Percentiles rank a stretch among this genome's conserved stretches.
phyloP scores from a whole-genome alignment of 2,329 filamentous ascomycete species.

The Cordyceps militaris region DNA sequence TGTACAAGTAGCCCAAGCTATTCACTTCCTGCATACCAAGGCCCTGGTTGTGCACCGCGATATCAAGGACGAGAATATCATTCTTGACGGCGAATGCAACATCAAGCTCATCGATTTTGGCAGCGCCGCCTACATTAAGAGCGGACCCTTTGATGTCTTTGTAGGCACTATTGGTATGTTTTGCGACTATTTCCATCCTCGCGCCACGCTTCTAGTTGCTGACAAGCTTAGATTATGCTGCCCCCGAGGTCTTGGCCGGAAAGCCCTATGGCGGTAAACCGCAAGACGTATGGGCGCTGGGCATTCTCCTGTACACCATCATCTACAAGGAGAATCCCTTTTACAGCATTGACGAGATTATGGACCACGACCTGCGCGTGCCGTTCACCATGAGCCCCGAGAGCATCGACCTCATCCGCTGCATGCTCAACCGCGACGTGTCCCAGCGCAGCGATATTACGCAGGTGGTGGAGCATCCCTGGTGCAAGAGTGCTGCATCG shows the following conservation, averaged over 20 bases:
- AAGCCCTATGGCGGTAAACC: slow-evolving; percentile 90
- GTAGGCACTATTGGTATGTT: slow-evolving; percentile 90
- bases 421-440: slow-evolving; percentile 90
- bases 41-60: slow-evolving; percentile 92
- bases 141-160: slow-evolving; percentile 96
- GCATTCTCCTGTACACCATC: slow-evolving; percentile 95
- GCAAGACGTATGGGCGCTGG: slow-evolving; percentile 96
- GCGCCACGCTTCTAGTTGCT: neutral
- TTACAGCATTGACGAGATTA: slow-evolving; percentile 98
- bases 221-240: slow-evolving; percentile 74
- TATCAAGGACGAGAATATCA: slow-evolving; percentile 98
- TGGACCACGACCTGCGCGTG: slow-evolving; percentile 89
- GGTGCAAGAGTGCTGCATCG: slow-evolving; percentile 42
- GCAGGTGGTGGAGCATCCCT: slow-evolving; percentile 83
- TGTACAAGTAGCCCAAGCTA: slow-evolving; percentile 79
- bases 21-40: slow-evolving; percentile 86
- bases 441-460: slow-evolving; percentile 76
- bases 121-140: slow-evolving; percentile 96
- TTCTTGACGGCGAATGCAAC: slow-evolving; percentile 87
- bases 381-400: slow-evolving; percentile 85
- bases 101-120: slow-evolving; percentile 99
- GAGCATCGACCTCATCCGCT: slow-evolving; percentile 82
- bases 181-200: neutral
- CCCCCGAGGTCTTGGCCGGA: slow-evolving; percentile 92
- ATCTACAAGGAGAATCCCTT: slow-evolving; percentile 99